These are phyloP conservation scores for Bipolaris victoriae DNA, from an alignment of 2,329 filamentous ascomycete species.

Conservation along the genomic window DNA sequence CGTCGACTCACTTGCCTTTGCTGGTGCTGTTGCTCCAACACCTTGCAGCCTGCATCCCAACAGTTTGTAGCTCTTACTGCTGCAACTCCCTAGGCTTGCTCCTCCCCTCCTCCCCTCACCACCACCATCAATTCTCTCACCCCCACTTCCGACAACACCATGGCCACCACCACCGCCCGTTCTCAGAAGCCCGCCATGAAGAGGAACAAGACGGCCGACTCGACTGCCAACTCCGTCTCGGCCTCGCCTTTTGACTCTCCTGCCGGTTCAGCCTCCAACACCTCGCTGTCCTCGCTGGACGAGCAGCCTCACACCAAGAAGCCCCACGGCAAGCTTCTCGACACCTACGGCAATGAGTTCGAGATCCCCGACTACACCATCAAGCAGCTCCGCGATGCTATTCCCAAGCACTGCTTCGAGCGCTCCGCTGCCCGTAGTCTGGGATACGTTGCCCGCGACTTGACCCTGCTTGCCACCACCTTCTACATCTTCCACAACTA, in stretches of 20 bases:
- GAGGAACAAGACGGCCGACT: constrained; percentile 59
- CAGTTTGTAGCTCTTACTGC: constrained; percentile 24
- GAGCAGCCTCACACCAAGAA: constrained; percentile 60
- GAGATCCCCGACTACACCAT: constrained; percentile 93
- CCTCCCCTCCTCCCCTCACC: constrained; percentile 7
- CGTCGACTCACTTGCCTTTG: constrained; percentile 5
- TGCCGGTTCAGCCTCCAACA: constrained; percentile 74
- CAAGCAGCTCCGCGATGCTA: constrained; percentile 95
- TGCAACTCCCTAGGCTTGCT: constrained; percentile 16
- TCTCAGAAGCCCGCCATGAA: constrained; percentile 56
- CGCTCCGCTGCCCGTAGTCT: constrained; percentile 78
- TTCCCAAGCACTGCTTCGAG: constrained; percentile 96
- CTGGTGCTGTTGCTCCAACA: constrained; percentile 24
- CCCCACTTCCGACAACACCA: constrained; percentile 15
- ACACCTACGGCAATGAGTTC: constrained; percentile 96
- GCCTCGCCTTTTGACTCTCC: constrained; percentile 66
- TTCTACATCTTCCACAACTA: constrained; percentile 91
- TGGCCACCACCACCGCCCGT: constrained; percentile 61
- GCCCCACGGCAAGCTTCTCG: constrained; percentile 69
- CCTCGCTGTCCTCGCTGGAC: constrained; percentile 88
- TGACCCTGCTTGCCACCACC: constrained; percentile 72
- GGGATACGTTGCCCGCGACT: constrained; percentile 82
- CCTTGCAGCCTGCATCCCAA: constrained; percentile 31
- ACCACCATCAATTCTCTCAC: constrained; percentile 1
- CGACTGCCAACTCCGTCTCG: constrained; percentile 60